These are phyloP conservation scores for Vitis hybrid DNA, from an alignment of 177 flowering plant genomes.

Conservation along the genomic window DNA sequence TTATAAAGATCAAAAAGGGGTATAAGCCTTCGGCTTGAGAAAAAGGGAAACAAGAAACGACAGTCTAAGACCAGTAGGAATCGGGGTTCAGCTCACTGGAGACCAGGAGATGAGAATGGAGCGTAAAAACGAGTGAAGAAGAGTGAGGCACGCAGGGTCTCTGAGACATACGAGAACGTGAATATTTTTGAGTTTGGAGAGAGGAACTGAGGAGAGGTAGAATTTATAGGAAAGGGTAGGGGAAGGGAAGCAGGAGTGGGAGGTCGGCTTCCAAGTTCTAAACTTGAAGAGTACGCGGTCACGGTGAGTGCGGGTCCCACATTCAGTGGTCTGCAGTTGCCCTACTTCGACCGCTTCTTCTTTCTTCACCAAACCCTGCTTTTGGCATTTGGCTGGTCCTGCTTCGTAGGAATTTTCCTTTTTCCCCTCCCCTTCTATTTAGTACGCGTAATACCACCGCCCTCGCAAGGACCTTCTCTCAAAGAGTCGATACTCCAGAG, in stretches of 20 bases:
- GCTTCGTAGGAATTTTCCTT: no score
- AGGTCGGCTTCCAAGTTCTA: no score
- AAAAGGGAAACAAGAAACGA: not conserved
- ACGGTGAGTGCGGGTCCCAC: no score
- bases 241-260: not conserved
- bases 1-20: not conserved
- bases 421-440: no score
- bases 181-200: not conserved
- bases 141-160: slow-evolving; percentile 28
- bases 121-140: slow-evolving; percentile 30
- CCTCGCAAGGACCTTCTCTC: no score
- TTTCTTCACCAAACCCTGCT: no score
- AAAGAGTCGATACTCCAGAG: no score
- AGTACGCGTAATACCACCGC: no score
- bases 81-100: slow-evolving; percentile 33
- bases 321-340: no score
- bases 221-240: not conserved
- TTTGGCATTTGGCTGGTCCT: no score
- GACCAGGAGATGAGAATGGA: slow-evolving; percentile 22
- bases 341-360: no score
- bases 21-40: not conserved
- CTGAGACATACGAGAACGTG: slow-evolving; percentile 6
- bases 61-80: slow-evolving; percentile 19
- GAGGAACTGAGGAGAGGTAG: not conserved
- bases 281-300: no score